phyloP scores from a whole-genome alignment of 2,329 filamentous ascomycete genomes.

The Cordyceps militaris region DNA sequence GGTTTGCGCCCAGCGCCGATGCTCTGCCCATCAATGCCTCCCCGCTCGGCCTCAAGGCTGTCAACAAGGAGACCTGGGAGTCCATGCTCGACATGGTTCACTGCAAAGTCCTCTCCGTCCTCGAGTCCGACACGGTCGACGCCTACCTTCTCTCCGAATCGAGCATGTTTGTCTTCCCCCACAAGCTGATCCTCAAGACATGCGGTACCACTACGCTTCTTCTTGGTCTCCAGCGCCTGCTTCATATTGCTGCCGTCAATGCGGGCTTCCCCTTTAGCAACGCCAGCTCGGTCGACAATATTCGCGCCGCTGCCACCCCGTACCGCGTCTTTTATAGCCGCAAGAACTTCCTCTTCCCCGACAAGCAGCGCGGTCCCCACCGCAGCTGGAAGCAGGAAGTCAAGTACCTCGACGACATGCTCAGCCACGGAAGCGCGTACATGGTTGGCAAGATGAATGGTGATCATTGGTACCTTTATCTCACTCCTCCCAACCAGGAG shows the following conservation, averaged over 20 bases:
- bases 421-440: slow-evolving; percentile 88
- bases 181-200: slow-evolving; percentile 98
- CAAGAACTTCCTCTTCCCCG: slow-evolving; percentile 96
- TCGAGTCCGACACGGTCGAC: slow-evolving; percentile 89
- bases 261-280: slow-evolving; percentile 85
- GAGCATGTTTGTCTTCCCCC: slow-evolving; percentile 99
- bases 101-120: slow-evolving; percentile 92
- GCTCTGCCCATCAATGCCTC: slow-evolving; percentile 63
- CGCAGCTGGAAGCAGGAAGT: slow-evolving; percentile 98
- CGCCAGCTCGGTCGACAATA: slow-evolving; percentile 56
- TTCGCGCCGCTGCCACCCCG: slow-evolving; percentile 72
- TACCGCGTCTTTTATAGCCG: slow-evolving; percentile 98
- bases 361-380: slow-evolving; percentile 89
- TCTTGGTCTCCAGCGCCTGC: slow-evolving; percentile 78
- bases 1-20: slow-evolving; percentile 79
- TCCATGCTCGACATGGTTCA: slow-evolving; percentile 97
- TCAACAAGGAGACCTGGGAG: slow-evolving; percentile 81
- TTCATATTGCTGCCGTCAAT: slow-evolving; percentile 81
- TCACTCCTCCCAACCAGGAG: slow-evolving; percentile 75
- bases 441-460: slow-evolving; percentile 99
- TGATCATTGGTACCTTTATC: slow-evolving; percentile 98
- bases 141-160: slow-evolving; percentile 97
- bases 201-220: slow-evolving; percentile 95
- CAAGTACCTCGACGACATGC: slow-evolving; percentile 83
- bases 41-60: slow-evolving; percentile 75